Base-by-base conservation (phyloP, 179 eudicot genomes). In the Actinidia chinensis region DNA sequence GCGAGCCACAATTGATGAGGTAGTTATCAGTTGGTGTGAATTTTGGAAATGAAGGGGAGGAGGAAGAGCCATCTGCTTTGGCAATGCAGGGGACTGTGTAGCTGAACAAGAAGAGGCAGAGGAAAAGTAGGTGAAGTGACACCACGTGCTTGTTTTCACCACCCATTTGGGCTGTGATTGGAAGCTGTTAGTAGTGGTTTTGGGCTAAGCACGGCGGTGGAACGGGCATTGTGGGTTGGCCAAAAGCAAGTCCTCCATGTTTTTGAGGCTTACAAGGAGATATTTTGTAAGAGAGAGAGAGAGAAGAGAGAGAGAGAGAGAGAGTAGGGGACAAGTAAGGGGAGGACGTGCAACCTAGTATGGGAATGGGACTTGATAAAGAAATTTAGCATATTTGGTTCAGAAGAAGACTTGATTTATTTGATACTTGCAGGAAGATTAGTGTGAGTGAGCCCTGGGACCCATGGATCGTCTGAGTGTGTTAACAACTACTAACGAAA, bases 1-100 rank as follows among this genome's bases (percentile, higher is more conserved):
- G 85, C 0, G 94, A 86, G 0, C 99, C 97, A 59, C 97, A 96
- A 14, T 91, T 88, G 66, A 94, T 92, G 73, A 91, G 88, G 76
- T 90, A 85, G 76, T 81, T 89, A 47, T 96, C 98, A 11, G 87
- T 58, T 6, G 94, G 96, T 4, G 77, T 80, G 79, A 14, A 81
- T 42, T 14, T 80, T 58, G 33, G 5, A 17, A 10, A 15, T 11
- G 63, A 23, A 22, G 68, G 55, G 23, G 48, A 71, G 46, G 64
- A 48, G 15, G 73, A 61, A 28, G 71, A 28, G 36, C 44, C 43
- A 22, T 55, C 25, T 51, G 68, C 60, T 54, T 74, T 22, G 43
- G 58, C 74, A 40, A 46, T 47, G 73, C 44, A 66, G 47, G 55
- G 71, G 58, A 11, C 44, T 64, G 13, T 48, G 1, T 36, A 44